Base-by-base conservation (phyloP, 352 stramenopile species). In the Pythium brassicae region DNA sequence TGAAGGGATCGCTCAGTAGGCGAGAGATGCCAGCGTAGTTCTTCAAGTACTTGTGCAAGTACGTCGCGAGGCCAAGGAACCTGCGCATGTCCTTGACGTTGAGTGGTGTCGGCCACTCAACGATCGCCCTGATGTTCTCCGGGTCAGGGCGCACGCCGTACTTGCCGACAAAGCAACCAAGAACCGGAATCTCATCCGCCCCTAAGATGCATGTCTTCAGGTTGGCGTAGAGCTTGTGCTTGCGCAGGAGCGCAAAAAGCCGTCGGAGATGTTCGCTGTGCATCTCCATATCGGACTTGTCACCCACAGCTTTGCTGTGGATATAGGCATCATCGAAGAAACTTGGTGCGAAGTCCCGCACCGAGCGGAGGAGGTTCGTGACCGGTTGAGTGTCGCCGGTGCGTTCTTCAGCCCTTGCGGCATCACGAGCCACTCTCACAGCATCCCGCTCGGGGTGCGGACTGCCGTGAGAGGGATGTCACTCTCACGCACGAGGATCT, bases 1-100 rank as follows among this genome's bases (percentile, higher is more conserved):
- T 67, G 9, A 71, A 15, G 1, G 65, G 17, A 1, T 47, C 32
- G 7, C 53, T 57, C 2, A 70, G 52, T 4, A 40, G 63, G 1
- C 29, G 59, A 14, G 61, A 44, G 1, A 63, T 0, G 25, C 20
- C 20, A 0, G 47, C 44, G 32, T 61, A 70, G 27, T 62, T 47
- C 23, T 51, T 52, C 27, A 35, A 53, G 53, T 74, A 71, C 39
- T 58, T 61, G 26, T 64, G 53, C 4, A 71, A 14, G 37, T 71
- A 71, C 27, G 63, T 71, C 1, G 58, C 48, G 0, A 68, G 15
- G 3, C 60, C 55, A 1, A 71, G 35, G 37, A 39, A 65, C 50
- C 63, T 44, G 0, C 52, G 58, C 1, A 71, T 5, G 3, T 65
- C 29, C 20, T 48, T 66, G 49, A 44, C 43, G 19, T 60, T 50